Base-by-base conservation (phyloP, 148 eudicot genomes). In the Cornus florida region DNA sequence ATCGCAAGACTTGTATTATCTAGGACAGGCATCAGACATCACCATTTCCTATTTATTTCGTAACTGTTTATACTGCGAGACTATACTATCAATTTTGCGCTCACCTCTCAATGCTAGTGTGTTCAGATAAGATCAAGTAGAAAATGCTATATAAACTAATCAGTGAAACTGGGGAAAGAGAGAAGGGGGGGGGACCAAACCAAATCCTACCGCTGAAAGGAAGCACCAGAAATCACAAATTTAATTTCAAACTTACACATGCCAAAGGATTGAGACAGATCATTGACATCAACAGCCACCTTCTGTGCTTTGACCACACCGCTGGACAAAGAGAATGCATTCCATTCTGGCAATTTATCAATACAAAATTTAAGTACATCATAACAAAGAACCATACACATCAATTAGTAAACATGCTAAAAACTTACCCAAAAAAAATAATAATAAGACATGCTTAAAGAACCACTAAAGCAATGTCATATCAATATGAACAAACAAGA, bases 211-310 rank as follows among this genome's bases (percentile, higher is more conserved):
- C 46, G 41, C 28, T 48, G 72, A 11, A 67, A 67, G 60, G 19
- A 19, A 16, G 62, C 19, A 57, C 4, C 62, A 57, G 8, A 57
- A 8, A 43, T 43, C 48, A 43, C 7, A 43, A 41, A 4, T 9
- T 9, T 10, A 24, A 67, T 38, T 74, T 57, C 2, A 32, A 78
- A 89, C 98, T 93, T 92, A 96, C 99, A 89, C 95, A 96, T 69
- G 97, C 85, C 77, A 93, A 76, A 76, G 98, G 99, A 81, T 93
- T 93, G 83, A 96, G 94, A 83, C 99, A 92, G 60, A 96, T 84
- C 99, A 96, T 96, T 74, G 99, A 93, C 98, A 93, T 96, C 91
- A 96, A 71, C 76, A 94, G 93, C 98, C 99, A 96, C 87, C 94
- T 92, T 84, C 99, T 90, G 71, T 96, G 95, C 89, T 93, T 96